phyloP scores from a whole-genome alignment of 2,329 filamentous ascomycete genomes.

The Aspergillus hortae region DNA sequence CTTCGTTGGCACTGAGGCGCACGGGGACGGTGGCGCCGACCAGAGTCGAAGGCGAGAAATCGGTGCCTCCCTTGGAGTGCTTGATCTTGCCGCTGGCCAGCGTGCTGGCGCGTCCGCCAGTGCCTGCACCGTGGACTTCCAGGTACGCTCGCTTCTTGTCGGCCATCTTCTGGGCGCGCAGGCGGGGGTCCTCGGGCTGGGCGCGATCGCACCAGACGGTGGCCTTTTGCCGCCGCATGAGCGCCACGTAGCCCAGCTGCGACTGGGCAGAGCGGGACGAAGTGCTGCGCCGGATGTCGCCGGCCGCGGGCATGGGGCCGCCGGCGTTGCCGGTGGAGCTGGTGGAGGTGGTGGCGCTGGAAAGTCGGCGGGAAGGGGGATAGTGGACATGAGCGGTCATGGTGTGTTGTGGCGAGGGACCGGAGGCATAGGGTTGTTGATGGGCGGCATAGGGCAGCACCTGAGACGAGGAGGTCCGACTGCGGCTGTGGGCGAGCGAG shows the following conservation, averaged over 20 bases:
- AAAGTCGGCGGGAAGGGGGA: conserved; percentile 32
- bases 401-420: conserved; percentile 23
- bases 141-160: conserved; percentile 83
- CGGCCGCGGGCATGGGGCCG: conserved; percentile 15
- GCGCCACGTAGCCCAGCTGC: conserved; percentile 80
- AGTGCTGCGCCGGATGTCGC: conserved; percentile 64
- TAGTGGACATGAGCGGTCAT: conserved; percentile 23
- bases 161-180: conserved; percentile 76
- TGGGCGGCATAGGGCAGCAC: conserved; percentile 25
- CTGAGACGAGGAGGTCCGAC: conserved; percentile 38
- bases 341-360: conserved; percentile 40
- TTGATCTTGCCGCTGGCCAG: conserved; percentile 75
- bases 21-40: conserved; percentile 80
- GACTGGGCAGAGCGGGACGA: conserved; percentile 70
- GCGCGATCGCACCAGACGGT: conserved; percentile 97
- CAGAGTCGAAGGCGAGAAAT: conserved; percentile 74
- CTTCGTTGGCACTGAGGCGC: conserved; percentile 89
- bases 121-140: conserved; percentile 65
- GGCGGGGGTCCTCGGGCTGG: conserved; percentile 83
- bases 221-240: conserved; percentile 95
- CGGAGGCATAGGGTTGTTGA: conserved; percentile 24
- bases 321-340: conserved; percentile 36
- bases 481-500: conserved; percentile 32
- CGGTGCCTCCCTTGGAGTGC: conserved; percentile 74
- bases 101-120: conserved; percentile 58